Conservation (phyloP, 1,284 basidiomycete species). For the Cryptococcus hybrid region DNA sequence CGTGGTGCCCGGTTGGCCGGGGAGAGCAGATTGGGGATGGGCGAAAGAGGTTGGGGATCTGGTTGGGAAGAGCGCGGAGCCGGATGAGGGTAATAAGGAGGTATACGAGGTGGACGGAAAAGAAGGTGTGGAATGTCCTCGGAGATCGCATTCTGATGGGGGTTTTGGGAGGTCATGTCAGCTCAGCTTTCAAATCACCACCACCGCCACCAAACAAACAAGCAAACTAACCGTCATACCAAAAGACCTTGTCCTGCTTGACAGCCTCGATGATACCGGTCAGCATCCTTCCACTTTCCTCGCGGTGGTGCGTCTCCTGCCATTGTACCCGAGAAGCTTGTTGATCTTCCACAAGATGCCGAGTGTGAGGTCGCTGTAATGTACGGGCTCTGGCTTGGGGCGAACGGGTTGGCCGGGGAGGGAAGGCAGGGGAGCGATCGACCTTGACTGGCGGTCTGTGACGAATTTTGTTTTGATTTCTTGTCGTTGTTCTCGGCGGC, state of each 20-base stretch:
- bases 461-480: constrained; percentile 9
- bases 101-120: constrained; percentile 91
- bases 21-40: constrained; percentile 39
- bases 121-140: constrained; percentile 88
- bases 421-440: constrained; percentile 34
- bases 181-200: neutral
- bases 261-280: constrained; percentile 54
- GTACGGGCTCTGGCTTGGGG: constrained; percentile 8
- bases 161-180: neutral
- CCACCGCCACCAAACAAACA: neutral
- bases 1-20: constrained; percentile 9
- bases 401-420: constrained; percentile 41
- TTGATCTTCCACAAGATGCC: constrained; percentile 47
- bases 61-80: constrained; percentile 71
- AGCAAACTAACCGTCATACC: constrained; percentile 47
- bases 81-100: constrained; percentile 87
- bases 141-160: constrained; percentile 73
- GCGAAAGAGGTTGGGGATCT: constrained; percentile 31
- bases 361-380: constrained; percentile 38
- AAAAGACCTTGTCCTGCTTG: constrained; percentile 51
- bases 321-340: constrained; percentile 56
- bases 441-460: constrained; percentile 14
- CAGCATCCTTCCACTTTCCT: constrained; percentile 57
- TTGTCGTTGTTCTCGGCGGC: neutral
- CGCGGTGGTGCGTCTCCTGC: constrained; percentile 54